phyloP scores from a whole-genome alignment of 2,329 filamentous ascomycete species.

The Diplodia sapinea region DNA sequence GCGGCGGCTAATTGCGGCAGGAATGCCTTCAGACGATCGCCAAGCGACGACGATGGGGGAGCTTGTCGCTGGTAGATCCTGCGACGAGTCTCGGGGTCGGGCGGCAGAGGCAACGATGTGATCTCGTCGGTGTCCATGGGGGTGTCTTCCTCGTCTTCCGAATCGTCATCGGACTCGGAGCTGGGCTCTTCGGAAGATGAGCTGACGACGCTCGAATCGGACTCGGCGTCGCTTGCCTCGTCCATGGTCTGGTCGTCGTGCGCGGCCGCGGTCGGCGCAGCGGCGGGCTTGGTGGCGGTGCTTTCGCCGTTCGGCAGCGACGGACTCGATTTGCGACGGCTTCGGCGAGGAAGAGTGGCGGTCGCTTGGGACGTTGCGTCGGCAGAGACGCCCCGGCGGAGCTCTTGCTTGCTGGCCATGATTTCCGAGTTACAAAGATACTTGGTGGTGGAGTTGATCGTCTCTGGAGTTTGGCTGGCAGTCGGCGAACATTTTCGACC shows the following conservation, averaged over 20 bases:
- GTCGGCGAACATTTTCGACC: conserved; percentile 27
- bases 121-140: conserved; percentile 23
- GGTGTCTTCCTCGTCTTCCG: conserved; percentile 37
- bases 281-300: not conserved
- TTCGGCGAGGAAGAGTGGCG: conserved; percentile 16
- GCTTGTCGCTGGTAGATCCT: conserved; percentile 27
- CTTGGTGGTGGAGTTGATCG: conserved; percentile 1
- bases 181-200: conserved; percentile 48
- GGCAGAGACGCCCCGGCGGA: not conserved
- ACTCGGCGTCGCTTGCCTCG: conserved; percentile 17
- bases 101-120: conserved; percentile 13
- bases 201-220: conserved; percentile 22
- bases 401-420: conserved; percentile 17
- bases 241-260: not conserved
- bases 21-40: conserved; percentile 48
- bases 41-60: not conserved
- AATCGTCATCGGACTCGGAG: conserved; percentile 38
- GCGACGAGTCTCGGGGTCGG: conserved; percentile 5
- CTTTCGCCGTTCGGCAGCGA: not conserved
- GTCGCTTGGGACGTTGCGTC: not conserved
- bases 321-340: conserved; percentile 7
- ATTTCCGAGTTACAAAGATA: not conserved
- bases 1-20: conserved; percentile 52
- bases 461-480: not conserved
- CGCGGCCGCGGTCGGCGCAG: not conserved